Conservation (phyloP, 2,329 filamentous ascomycete species). For the Corniculantispora saksenae region DNA sequence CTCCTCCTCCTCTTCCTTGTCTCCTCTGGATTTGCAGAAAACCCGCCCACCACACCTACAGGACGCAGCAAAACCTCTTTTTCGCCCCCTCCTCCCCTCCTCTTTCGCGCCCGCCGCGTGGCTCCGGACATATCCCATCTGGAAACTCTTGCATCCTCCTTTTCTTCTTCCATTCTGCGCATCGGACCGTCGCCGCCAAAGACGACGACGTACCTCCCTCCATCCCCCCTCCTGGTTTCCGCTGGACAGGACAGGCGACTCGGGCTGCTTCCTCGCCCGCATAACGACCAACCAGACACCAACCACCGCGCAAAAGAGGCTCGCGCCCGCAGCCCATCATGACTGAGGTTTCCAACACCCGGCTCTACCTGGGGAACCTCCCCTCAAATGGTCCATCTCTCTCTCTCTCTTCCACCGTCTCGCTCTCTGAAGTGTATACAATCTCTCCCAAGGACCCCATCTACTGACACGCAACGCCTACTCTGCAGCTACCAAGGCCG, state of each 20-base stretch:
- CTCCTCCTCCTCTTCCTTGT: background rate
- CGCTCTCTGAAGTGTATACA: background rate
- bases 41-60: slow-evolving; percentile 4
- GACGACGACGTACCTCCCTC: too few species aligned
- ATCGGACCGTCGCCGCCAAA: background rate
- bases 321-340: slow-evolving; percentile 48
- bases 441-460: slow-evolving; percentile 24
- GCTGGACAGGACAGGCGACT: background rate
- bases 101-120: slow-evolving; percentile 21
- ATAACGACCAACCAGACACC: background rate
- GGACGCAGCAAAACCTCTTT: slow-evolving; percentile 13
- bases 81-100: slow-evolving; percentile 22
- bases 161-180: slow-evolving; percentile 19
- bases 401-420: slow-evolving; percentile 18
- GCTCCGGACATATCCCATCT: slow-evolving; percentile 9
- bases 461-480: slow-evolving; percentile 46
- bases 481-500: slow-evolving; percentile 84
- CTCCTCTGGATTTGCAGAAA: slow-evolving; percentile 11
- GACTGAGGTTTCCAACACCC: slow-evolving; percentile 89
- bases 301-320: slow-evolving; percentile 3
- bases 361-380: slow-evolving; percentile 97
- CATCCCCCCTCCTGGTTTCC: background rate
- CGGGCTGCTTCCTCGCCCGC: background rate
- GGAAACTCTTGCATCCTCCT: slow-evolving; percentile 11
- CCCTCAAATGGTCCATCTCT: slow-evolving; percentile 78